phyloP scores from a whole-genome alignment of 495 filamentous ascomycete species.

The Aspergillus leporis region DNA sequence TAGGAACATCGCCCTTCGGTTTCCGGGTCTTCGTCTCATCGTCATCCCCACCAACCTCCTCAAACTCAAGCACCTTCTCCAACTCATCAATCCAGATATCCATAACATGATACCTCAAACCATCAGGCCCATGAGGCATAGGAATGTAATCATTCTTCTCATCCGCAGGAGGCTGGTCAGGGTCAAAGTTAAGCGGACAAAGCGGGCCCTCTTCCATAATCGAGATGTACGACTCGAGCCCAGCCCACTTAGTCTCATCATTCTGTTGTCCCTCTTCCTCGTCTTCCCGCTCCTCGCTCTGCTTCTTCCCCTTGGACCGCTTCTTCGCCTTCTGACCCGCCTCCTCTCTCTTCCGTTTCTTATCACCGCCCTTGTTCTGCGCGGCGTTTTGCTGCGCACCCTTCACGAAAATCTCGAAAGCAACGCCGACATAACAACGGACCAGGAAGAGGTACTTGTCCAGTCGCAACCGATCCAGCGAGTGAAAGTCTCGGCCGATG shows the following conservation, averaged over 20 bases:
- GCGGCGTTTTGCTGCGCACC: conserved; percentile 16
- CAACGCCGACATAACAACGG: conserved; percentile 69
- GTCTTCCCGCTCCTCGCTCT: conserved; percentile 21
- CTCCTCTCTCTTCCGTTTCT: conserved; percentile 49
- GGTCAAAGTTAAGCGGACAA: conserved; percentile 46
- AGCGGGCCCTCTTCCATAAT: conserved; percentile 47
- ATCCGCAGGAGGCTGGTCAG: conserved; percentile 32
- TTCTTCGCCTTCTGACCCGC: conserved; percentile 23
- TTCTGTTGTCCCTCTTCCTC: conserved; percentile 16
- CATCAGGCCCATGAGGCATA: conserved; percentile 65
- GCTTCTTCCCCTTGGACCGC: conserved; percentile 28
- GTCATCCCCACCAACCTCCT: conserved; percentile 31
- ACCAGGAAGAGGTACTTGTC: conserved; percentile 92
- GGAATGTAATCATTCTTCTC: conserved; percentile 34
- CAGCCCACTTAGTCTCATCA: conserved; percentile 38
- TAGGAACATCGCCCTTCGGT: conserved; percentile 40
- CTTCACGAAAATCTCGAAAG: conserved; percentile 54
- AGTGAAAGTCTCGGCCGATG: conserved; percentile 76
- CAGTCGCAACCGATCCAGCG: conserved; percentile 82
- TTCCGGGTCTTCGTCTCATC: conserved; percentile 31
- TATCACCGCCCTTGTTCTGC: conserved; percentile 17
- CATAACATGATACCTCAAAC: conserved; percentile 80
- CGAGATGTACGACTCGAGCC: conserved; percentile 41
- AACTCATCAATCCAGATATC: conserved; percentile 91
- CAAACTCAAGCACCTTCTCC: conserved; percentile 64